Evolutionary conservation across 495 filamentous ascomycete species (phyloP), one percentile per base, ranked within the genome.

Genomic region (Penicillium canariense): DNA sequence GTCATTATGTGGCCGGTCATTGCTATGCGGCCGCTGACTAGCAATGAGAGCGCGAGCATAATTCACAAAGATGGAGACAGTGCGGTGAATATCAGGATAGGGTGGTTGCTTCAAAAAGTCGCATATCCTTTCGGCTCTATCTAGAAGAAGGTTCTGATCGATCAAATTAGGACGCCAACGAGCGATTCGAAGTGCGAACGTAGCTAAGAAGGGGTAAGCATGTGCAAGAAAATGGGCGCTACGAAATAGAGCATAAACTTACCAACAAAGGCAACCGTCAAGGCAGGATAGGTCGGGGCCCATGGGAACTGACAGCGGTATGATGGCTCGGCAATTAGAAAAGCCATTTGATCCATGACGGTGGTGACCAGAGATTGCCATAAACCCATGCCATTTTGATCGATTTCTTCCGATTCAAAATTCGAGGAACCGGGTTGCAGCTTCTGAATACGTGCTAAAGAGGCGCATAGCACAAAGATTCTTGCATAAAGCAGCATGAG

Each of bases 231-330:
- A 28, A 1, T 47, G 10, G n/a, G n/a, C 23, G 15, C 3, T 18
- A n/a, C 17, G 12, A 22, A 25, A 23, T 14, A 6, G 18, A 17
- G 27, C 4, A 17, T 12, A 14, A 22, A 73, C 73, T 69, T 61
- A 76, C 73, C 72, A 38, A 76, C 69, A 58, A 76, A 76, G 1
- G 73, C 71, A 27, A 76, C 68, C 1, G 71, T 76, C 30, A 76
- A 47, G 20, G 69, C 68, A 18, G 73, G 70, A 34, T 76, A 76
- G 3, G 73, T 76, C 25, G 73, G 73, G 0, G 70, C 65, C 73
- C 73, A 76, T 15, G 66, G 53, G 25, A 74, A 34, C 32, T 76
- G 73, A 32, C 68, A 76, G 6, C 68, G 60, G 48, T 76, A 76
- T 0, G 73, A 56, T 12, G 69, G 60, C 47, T 74, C 71, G 18